Evolutionary conservation across 2,329 filamentous ascomycete species (phyloP).

Genomic region (Claviceps lovelessii): DNA sequence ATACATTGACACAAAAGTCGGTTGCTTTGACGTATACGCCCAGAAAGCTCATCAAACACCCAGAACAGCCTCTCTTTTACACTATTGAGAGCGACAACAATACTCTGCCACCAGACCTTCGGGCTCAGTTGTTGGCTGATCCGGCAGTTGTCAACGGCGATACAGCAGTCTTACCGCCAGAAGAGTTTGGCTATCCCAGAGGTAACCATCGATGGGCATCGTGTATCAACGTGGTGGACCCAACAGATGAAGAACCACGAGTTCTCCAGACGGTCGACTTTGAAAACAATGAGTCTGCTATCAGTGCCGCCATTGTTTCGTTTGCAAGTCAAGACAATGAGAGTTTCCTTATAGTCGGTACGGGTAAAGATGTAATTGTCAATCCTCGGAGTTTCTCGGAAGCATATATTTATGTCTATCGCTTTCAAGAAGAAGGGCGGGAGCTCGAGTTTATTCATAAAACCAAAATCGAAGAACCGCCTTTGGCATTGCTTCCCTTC

Average conservation of each 20-base stretch:
- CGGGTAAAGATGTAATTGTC: conserved; percentile 75
- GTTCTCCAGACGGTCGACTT: conserved; percentile 70
- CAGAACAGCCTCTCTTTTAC: conserved; percentile 80
- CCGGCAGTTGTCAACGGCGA: conserved; percentile 59
- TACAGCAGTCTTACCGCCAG: conserved; percentile 52
- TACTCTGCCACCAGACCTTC: conserved; percentile 66
- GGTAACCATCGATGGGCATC: conserved; percentile 85
- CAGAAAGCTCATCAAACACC: conserved; percentile 73
- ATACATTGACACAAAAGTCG: conserved; percentile 74
- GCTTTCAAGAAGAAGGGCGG: conserved; percentile 73
- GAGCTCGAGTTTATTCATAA: conserved; percentile 92
- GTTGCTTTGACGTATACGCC: conserved; percentile 85
- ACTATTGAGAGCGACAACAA: conserved; percentile 91
- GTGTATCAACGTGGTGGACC: conserved; percentile 85
- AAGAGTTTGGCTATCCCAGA: conserved; percentile 79
- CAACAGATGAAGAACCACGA: conserved; percentile 51
- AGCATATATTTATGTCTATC: conserved; percentile 85
- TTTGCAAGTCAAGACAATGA: conserved; percentile 86
- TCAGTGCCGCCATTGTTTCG: conserved; percentile 69
- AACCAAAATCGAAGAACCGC: conserved; percentile 79
- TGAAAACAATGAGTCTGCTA: conserved; percentile 78
- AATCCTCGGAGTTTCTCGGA: conserved; percentile 60
- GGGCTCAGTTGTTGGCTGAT: conserved; percentile 59
- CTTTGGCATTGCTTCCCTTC: conserved; percentile 81
- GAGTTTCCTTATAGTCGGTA: conserved; percentile 83